Evolutionary conservation across 2,329 filamentous ascomycete genomes (phyloP), one percentile per base, ranked within the genome.

Genomic region (Ceratocystis cacaofunesta): DNA sequence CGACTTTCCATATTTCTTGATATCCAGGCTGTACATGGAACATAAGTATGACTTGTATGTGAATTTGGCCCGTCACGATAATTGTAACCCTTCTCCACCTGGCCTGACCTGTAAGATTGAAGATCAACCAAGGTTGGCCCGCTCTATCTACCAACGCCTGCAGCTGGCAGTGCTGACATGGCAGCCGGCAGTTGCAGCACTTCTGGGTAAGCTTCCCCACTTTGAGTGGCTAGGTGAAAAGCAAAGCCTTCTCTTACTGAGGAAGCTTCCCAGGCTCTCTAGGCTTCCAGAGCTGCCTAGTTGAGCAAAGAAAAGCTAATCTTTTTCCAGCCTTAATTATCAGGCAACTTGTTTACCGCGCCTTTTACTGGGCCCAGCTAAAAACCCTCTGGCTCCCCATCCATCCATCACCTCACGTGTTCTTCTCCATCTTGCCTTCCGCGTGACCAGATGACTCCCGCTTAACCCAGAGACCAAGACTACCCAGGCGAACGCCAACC

Each of bases 341-440:
- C 36, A 41, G 36, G 36, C 36, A 41, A 15, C 36, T 5, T 41
- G 12, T 1, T 52, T 32, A 25, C 25, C 10, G 15, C 25, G 2
- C 28, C 32, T 36, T 30, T 30, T 25, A 65, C 58, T 58, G 25
- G 55, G 46, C 50, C 62, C 17, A 57, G 64, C 43, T 50, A 64
- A 46, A 67, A 67, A 65, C 57, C 63, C 58, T 65, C 32, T 43
- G 58, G 58, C 48, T 52, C 22, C 28, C 43, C 61, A 41, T 28
- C 48, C 72, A 73, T 73, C 71, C 72, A 73, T 70, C 68, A 52
- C 72, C 74, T 74, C 75, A 76, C 75, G 75, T 76, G 75, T 74
- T 75, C 71, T 71, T 70, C 70, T 70, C 72, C 70, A 72, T 73
- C 70, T 70, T 25, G 25, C 70, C 71, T 70, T 70, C 74, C 75